Evolutionary conservation across 371 early-diverging fungal species (phyloP), one percentile per base, ranked within the genome.

Genomic region (Rhizopus delemar): DNA sequence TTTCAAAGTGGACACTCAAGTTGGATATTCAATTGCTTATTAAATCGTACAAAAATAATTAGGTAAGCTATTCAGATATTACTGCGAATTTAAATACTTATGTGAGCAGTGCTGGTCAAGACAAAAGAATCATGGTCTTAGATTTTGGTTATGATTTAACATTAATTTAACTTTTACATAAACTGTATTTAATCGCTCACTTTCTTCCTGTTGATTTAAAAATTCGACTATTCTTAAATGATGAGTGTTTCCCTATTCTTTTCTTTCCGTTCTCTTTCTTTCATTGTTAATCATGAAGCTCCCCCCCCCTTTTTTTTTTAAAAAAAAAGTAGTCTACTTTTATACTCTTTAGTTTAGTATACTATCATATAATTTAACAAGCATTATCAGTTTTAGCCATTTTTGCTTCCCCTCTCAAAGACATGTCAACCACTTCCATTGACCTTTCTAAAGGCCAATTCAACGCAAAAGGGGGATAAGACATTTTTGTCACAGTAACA

Each of bases 21-120:
- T 63, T 94, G 95, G 95, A 93, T 95, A 32, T 95, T 95, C 75
- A 92, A 93, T 68, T 91, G 94, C 12, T 90, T 91, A 58, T 83
- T 92, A 54, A 88, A 86, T 49, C 59, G 78, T 11, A 81, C 86
- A 29, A 85, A 85, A 59, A 91, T 95, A 34, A 82, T 95, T 56
- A 84, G 84, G 83, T 83, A 70, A 53, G 54, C 46, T 29, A 9
- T 22, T 5, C 16, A 12, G 34, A 46, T 53, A 13, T 46, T 9
- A 39, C 22, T 22, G 22, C 22, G 22, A 22, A 28, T 54, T 53
- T 22, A 6, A 51, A 46, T 46, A 34, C 41, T 3, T 51, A 56
- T 36, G 34, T 49, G 2, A 38, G 13, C 39, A 68, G 74, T 51
- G 63, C 62, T 49, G 82, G 87, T 39, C 87, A 90, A 39, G 83